These are phyloP conservation scores for Neonectria sp. DNA, from an alignment of 2,329 filamentous ascomycete genomes.

Conservation along the genomic window DNA sequence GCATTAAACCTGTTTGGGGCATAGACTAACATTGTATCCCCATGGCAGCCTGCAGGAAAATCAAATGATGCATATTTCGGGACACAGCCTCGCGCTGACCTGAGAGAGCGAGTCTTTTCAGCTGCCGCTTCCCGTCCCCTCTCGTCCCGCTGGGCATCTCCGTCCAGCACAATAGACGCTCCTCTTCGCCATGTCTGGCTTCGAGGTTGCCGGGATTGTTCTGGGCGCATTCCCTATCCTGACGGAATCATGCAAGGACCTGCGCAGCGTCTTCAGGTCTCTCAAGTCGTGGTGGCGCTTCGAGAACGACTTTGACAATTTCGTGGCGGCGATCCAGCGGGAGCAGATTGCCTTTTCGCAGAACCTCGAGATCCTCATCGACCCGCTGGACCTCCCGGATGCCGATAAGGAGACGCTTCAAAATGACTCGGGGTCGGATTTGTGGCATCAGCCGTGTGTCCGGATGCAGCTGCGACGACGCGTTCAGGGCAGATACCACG, in stretches of 20 bases:
- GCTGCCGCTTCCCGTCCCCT: not conserved
- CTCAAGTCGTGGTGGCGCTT: constrained; percentile 21
- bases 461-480: constrained; percentile 10
- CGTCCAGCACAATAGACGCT: not conserved
- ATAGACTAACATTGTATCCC: not conserved
- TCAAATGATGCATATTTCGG: not conserved
- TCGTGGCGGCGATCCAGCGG: constrained; percentile 1
- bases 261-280: not conserved
- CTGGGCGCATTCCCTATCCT: constrained; percentile 18
- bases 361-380: constrained; percentile 13
- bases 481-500: constrained; percentile 10
- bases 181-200: constrained; percentile 16
- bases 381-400: not conserved
- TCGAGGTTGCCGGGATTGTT: constrained; percentile 24
- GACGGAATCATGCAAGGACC: not conserved
- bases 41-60: not conserved
- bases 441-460: constrained; percentile 6
- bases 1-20: not conserved
- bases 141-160: not conserved
- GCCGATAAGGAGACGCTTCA: not conserved
- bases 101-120: not conserved
- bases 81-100: not conserved
- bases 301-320: constrained; percentile 22
- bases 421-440: not conserved
- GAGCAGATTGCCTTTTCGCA: constrained; percentile 13